phyloP scores from a whole-genome alignment of 345 rosid genomes.

The Arabidopsis suecica region DNA sequence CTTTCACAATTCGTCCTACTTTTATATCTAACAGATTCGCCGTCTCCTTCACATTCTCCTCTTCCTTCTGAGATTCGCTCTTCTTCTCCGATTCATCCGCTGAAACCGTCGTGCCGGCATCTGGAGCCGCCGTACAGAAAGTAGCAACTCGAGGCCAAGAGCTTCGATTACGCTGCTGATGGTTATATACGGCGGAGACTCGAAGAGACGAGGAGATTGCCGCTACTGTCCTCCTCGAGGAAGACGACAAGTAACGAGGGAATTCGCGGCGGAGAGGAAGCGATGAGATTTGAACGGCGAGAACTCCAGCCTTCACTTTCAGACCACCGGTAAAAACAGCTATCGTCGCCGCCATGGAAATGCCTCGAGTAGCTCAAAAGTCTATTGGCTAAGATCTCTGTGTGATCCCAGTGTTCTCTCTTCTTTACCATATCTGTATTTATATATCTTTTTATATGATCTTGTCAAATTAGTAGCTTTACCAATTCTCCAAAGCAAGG shows the following conservation, averaged over 20 bases:
- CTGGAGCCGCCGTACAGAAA: conserved; percentile 38
- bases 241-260: conserved; percentile 20
- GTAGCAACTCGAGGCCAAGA: conserved; percentile 34
- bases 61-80: conserved; percentile 15
- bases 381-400: conserved; percentile 4
- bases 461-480: background rate
- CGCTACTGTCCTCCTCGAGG: conserved; percentile 17
- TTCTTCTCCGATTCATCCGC: conserved; percentile 38
- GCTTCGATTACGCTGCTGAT: conserved; percentile 9
- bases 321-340: conserved; percentile 39
- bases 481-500: background rate
- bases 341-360: conserved; percentile 40
- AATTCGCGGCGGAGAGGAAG: conserved; percentile 37
- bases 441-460: background rate
- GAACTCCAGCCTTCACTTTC: conserved; percentile 36
- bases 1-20: conserved; percentile 81
- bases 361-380: too few species aligned
- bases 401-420: background rate
- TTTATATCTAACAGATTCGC: conserved; percentile 81
- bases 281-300: conserved; percentile 40
- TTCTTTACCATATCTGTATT: conserved; percentile 13
- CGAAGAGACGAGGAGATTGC: conserved; percentile 36
- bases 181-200: conserved; percentile 18
- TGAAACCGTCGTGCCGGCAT: conserved; percentile 23
- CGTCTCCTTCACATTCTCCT: conserved; percentile 52